Conservation (phyloP, 108 stramenopile species). For the Parmales sp. region DNA sequence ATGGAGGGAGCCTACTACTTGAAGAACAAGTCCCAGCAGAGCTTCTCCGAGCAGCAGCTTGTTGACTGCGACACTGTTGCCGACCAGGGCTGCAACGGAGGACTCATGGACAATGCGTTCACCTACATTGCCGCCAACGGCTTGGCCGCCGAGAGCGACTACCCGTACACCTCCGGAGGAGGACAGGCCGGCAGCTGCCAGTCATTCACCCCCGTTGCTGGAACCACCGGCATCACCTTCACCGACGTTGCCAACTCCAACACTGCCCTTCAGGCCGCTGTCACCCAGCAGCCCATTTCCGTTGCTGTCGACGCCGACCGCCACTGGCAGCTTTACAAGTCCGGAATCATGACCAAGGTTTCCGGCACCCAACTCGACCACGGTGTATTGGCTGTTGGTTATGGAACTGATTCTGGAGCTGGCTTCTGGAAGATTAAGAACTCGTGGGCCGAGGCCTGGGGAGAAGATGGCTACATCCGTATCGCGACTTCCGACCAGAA, state of each 20-base stretch:
- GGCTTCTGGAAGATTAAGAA: slow-evolving; percentile 79
- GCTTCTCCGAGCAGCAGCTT: slow-evolving; percentile 82
- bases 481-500: slow-evolving; percentile 24
- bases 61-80: slow-evolving; percentile 76
- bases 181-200: slow-evolving; percentile 29
- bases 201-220: slow-evolving; percentile 59
- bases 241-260: slow-evolving; percentile 61
- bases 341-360: slow-evolving; percentile 21
- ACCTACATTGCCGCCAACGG: slow-evolving; percentile 70
- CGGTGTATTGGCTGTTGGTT: slow-evolving; percentile 90
- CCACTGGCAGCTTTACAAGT: slow-evolving; percentile 28
- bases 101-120: slow-evolving; percentile 88
- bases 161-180: slow-evolving; percentile 65
- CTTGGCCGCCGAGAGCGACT: slow-evolving; percentile 77
- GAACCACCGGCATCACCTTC: slow-evolving; percentile 55
- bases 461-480: slow-evolving; percentile 77
- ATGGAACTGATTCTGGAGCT: slow-evolving; percentile 66
- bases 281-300: slow-evolving; percentile 37
- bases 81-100: slow-evolving; percentile 84
- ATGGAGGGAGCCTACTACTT: slow-evolving; percentile 82
- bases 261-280: slow-evolving; percentile 42
- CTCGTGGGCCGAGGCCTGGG: slow-evolving; percentile 79
- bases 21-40: slow-evolving; percentile 46
- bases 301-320: slow-evolving; percentile 37
- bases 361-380: slow-evolving; percentile 73